phyloP scores from a whole-genome alignment of 768 basidiomycete genomes.

The Tulasnella sp. region DNA sequence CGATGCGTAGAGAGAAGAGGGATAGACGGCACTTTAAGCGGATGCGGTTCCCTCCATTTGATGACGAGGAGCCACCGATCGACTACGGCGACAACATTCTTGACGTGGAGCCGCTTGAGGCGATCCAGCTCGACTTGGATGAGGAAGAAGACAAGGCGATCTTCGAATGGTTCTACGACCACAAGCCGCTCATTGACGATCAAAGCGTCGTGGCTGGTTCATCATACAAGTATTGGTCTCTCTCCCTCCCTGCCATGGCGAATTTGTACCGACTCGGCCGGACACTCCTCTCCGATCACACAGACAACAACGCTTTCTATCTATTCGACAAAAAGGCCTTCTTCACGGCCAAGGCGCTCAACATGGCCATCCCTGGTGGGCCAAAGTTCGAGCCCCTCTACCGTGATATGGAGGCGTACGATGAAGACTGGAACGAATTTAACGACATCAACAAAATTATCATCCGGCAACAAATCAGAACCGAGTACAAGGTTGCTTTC shows the following conservation, averaged over 20 bases:
- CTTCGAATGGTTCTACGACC: constrained; percentile 97
- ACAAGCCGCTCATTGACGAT: constrained; percentile 86
- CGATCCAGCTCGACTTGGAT: constrained; percentile 94
- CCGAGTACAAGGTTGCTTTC: constrained; percentile 98
- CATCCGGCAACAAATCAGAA: constrained; percentile 95
- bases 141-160: constrained; percentile 84
- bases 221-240: constrained; percentile 87
- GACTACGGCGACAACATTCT: constrained; percentile 99
- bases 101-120: constrained; percentile 95
- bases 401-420: constrained; percentile 93
- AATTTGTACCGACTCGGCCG: constrained; percentile 93
- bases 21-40: constrained; percentile 99
- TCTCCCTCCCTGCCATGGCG: constrained; percentile 90
- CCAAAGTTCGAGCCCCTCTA: constrained; percentile 98
- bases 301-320: constrained; percentile 83
- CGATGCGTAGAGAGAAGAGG: constrained; percentile 97
- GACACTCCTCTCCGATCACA: constrained; percentile 85
- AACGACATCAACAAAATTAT: constrained; percentile 99
- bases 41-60: constrained; percentile 98
- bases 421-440: constrained; percentile 99
- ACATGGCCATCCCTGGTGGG: constrained; percentile 95
- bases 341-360: constrained; percentile 95
- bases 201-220: constrained; percentile 75
- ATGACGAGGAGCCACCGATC: constrained; percentile 97
- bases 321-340: constrained; percentile 96